Evolutionary conservation across 73 alveolate genomes (phyloP).

Genomic region (Blepharisma japonicum): DNA sequence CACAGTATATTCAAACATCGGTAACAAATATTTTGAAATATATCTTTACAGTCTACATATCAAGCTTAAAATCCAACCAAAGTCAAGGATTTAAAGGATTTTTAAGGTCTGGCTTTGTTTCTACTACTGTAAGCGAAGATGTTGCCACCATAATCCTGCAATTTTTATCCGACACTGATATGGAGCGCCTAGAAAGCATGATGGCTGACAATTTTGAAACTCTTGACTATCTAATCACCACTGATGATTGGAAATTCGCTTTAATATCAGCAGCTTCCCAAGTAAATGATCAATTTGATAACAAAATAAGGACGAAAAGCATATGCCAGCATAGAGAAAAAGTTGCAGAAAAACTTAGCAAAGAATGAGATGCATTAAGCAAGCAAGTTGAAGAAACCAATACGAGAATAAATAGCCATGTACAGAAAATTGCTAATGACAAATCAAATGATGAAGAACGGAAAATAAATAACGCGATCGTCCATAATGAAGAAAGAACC

Average conservation of each 20-base stretch:
- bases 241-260: not conserved
- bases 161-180: not conserved
- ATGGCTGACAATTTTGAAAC: not conserved
- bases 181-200: not conserved
- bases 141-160: too few relatives aligned
- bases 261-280: not conserved
- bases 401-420: not conserved
- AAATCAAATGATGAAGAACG: not conserved
- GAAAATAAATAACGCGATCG: not conserved
- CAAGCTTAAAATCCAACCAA: too few relatives aligned
- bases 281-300: slow-evolving; percentile 6
- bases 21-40: too few relatives aligned
- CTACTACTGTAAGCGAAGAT: too few relatives aligned
- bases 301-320: not conserved
- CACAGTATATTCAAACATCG: too few relatives aligned
- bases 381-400: slow-evolving; percentile 18
- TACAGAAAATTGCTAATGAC: not conserved
- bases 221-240: not conserved
- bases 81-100: too few relatives aligned
- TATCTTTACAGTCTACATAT: too few relatives aligned
- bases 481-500: not conserved
- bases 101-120: too few relatives aligned
- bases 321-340: slow-evolving; percentile 13
- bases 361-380: not conserved
- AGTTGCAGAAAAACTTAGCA: slow-evolving; percentile 14